Percentiles rank a stretch among this genome's conserved stretches.
These are phyloP conservation scores for Helminthosporium solani DNA, from an alignment of 2,329 filamentous ascomycete genomes.

Conservation along the genomic window DNA sequence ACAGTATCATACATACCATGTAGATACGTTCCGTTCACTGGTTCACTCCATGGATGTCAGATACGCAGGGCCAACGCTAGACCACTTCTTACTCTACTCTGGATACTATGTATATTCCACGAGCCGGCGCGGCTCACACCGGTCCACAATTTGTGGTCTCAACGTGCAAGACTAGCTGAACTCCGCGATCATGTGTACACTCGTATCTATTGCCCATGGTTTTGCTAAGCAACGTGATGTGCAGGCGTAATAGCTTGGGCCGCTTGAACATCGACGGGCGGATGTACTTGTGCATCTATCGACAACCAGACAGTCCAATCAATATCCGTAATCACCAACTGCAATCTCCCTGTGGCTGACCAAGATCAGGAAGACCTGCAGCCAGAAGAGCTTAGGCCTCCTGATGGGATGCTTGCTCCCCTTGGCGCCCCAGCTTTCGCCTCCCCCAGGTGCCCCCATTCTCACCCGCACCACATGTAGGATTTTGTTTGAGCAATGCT, in stretches of 20 bases:
- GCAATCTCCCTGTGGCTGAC: slow-evolving; percentile 26
- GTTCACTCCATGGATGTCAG: no score
- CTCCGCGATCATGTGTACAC: slow-evolving; percentile 18
- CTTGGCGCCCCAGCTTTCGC: slow-evolving; percentile 36
- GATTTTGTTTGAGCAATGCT: slow-evolving; percentile 19
- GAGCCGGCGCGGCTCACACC: background rate
- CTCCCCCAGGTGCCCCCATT: slow-evolving; percentile 26
- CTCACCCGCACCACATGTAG: slow-evolving; percentile 34
- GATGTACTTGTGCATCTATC: slow-evolving; percentile 3
- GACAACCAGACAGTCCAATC: slow-evolving; percentile 15
- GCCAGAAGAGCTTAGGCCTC: slow-evolving; percentile 19
- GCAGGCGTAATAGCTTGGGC: slow-evolving; percentile 14
- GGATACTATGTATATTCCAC: background rate
- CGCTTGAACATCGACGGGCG: slow-evolving; percentile 8
- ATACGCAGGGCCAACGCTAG: background rate
- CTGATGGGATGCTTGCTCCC: slow-evolving; percentile 25
- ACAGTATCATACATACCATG: background rate
- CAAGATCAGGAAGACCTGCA: slow-evolving; percentile 27
- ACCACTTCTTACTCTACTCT: background rate
- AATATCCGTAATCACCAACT: slow-evolving; percentile 16
- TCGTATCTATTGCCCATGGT: background rate
- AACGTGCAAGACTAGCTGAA: slow-evolving; percentile 15
- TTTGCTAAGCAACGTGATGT: slow-evolving; percentile 22
- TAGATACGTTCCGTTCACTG: no score
- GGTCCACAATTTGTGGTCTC: background rate